Evolutionary conservation across 169 alveolate genomes (phyloP), one percentile per base, ranked within the genome.

Genomic region (Fabrea salina): DNA sequence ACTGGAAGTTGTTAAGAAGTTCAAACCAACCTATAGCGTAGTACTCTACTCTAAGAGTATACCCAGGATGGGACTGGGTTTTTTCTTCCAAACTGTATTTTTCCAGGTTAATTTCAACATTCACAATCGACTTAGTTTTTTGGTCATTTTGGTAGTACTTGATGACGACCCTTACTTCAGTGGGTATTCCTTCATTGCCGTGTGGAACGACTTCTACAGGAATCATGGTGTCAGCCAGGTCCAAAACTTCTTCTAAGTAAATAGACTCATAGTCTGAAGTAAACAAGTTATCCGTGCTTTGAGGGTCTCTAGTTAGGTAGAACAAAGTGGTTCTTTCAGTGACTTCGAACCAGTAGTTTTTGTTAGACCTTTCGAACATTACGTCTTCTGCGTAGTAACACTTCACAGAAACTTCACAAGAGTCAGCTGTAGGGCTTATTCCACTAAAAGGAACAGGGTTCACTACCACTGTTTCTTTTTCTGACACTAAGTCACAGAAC

Each of bases 321-420:
- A 70, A 86, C 19, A 83, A 66, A 33, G 56, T 80, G 2, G 40
- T 37, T 27, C 35, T 27, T 57, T 66, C 72, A 66, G 57, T 44
- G 44, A 89, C 50, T 27, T 71, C 77, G 51, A 82, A 86, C 92
- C 92, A 86, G 66, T 91, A 72, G 47, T 75, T 82, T 30, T 75
- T 44, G 0, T 75, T 59, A 50, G 84, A 61, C 7, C 64, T 53
- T 44, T 88, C 75, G n/a, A n/a, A n/a, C 44, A 76, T 81, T 0
- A 81, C 49, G 8, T 71, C 75, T 67, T 89, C 95, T 75, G 86
- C 92, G 82, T 66, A 89, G 19, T 67, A 39, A 58, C 95, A 89
- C 16, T 74, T 49, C 13, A 84, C n/a, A 22, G 27, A 11, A 4
- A 89, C 33, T 25, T 80, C 72, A 51, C 95, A 89, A 49, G 77